Evolutionary conservation across 306 rosid genomes (phyloP), one percentile per base, ranked within the genome.

Genomic region (Chamaecrista fasciculata): DNA sequence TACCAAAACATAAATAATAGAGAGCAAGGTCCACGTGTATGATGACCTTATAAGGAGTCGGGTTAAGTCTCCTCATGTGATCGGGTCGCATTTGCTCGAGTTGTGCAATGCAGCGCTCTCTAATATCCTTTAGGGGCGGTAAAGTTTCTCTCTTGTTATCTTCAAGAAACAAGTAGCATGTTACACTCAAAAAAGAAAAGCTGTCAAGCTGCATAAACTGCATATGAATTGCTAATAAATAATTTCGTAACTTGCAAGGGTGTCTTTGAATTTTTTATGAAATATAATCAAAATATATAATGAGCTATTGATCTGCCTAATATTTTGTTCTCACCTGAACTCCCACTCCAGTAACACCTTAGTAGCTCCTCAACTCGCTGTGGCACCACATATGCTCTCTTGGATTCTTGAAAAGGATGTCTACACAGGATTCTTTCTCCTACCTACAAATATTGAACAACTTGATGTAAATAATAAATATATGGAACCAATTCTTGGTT

Each of bases 321-420:
- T 62, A 68, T 24, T 21, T 51, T 14, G 59, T 66, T 70, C 80
- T 29, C 76, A 95, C 99, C 96, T 82, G 96, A 74, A 37, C 26
- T 81, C 33, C 95, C 99, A 12, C 85, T 82, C 97, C 97, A 91
- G 74, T 85, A 95, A 73, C 99, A 95, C 81, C 81, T 87, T 63
- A 91, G 79, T 57, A 95, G 99, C 85, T 91, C 97, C 82, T 91
- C 97, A 62, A 91, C 93, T 28, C 57, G 83, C 80, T 91, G 97
- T 19, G 99, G 99, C 84, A 95, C 97, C 69, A 95, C 99, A 40
- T 87, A 95, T 36, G 99, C 99, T 84, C 99, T 86, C 78, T 95
- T 95, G 48, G 99, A 95, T 82, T 95, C 99, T 70, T 86, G 92
- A 55, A 95, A 95, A 36, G 99, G 99, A 81, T 95, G 99, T 68